Percentiles rank a stretch among this genome's conserved stretches.
Conservation (phyloP, 495 filamentous ascomycete species). For the Aspergillus cavernicola region DNA sequence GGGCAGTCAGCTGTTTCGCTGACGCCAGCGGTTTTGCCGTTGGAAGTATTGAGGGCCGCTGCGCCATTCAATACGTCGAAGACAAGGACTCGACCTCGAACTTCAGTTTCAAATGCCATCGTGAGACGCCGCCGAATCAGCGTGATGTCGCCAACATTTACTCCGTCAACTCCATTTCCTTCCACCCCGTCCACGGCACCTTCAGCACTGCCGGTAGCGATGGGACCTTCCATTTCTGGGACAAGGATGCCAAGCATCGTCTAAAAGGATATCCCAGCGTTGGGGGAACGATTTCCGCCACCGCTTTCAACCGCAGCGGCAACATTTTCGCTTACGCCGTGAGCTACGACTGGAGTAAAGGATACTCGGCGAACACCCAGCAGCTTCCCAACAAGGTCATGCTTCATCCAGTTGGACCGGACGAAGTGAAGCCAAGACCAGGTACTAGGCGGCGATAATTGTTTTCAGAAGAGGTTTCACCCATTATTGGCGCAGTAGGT, state of each 20-base stretch:
- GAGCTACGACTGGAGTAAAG: slow-evolving; percentile 95
- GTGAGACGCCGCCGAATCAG: slow-evolving; percentile 61
- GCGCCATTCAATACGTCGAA: slow-evolving; percentile 83
- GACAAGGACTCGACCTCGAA: slow-evolving; percentile 79
- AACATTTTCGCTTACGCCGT: slow-evolving; percentile 86
- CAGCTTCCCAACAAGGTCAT: slow-evolving; percentile 77
- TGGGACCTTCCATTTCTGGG: slow-evolving; percentile 88
- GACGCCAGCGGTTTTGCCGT: slow-evolving; percentile 83
- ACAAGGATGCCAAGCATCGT: slow-evolving; percentile 82
- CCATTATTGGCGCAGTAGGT: background rate
- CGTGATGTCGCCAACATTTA: slow-evolving; percentile 75
- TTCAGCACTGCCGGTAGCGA: slow-evolving; percentile 89
- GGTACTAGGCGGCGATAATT: slow-evolving; percentile 65
- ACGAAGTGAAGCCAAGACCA: slow-evolving; percentile 79
- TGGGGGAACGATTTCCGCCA: slow-evolving; percentile 74
- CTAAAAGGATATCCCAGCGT: slow-evolving; percentile 85
- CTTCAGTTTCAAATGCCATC: slow-evolving; percentile 93
- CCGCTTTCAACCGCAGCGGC: slow-evolving; percentile 71
- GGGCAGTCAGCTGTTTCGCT: slow-evolving; percentile 77
- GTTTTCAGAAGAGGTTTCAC: background rate
- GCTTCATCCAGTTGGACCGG: slow-evolving; percentile 70
- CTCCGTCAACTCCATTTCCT: slow-evolving; percentile 83
- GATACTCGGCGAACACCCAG: slow-evolving; percentile 67
- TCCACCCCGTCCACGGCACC: slow-evolving; percentile 82
- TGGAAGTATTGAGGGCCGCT: slow-evolving; percentile 85